These are phyloP conservation scores for Mycena indigotica DNA, from an alignment of 768 basidiomycete species.

Conservation along the genomic window DNA sequence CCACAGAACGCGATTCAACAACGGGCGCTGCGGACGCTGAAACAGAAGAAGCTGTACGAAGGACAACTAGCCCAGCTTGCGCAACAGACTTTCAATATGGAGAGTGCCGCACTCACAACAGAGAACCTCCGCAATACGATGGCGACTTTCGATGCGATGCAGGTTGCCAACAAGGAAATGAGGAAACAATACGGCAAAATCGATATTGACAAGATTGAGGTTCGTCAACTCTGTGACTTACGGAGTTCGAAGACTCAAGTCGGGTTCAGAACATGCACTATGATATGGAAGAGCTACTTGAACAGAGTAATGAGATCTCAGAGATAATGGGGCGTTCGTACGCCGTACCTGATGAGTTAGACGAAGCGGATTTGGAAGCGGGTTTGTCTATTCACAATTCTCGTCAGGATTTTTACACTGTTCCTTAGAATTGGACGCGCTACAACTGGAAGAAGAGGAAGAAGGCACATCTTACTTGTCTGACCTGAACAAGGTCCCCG, in stretches of 20 bases:
- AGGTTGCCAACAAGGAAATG: slow-evolving; percentile 93
- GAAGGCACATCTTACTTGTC: slow-evolving; percentile 87
- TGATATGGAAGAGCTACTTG: slow-evolving; percentile 97
- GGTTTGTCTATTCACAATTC: slow-evolving; percentile 50
- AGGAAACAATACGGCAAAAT: slow-evolving; percentile 97
- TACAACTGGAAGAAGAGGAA: slow-evolving; percentile 90
- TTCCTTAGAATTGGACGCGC: slow-evolving; percentile 83
- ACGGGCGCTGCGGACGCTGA: slow-evolving; percentile 88
- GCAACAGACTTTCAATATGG: slow-evolving; percentile 99
- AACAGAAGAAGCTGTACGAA: slow-evolving; percentile 97
- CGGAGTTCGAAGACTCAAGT: not conserved
- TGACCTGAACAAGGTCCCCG: slow-evolving; percentile 85
- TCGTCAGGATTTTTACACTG: slow-evolving; percentile 1
- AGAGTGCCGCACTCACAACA: slow-evolving; percentile 92
- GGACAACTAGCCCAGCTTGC: slow-evolving; percentile 84
- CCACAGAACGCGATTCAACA: slow-evolving; percentile 88
- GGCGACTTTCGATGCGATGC: slow-evolving; percentile 98
- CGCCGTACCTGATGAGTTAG: slow-evolving; percentile 94
- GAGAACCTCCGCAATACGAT: slow-evolving; percentile 98
- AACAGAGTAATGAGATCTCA: slow-evolving; percentile 97
- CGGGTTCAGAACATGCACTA: slow-evolving; percentile 80
- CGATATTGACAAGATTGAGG: slow-evolving; percentile 98
- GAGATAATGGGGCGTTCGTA: slow-evolving; percentile 92
- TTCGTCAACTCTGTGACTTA: slow-evolving; percentile 37
- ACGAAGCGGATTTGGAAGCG: slow-evolving; percentile 96